Base-by-base conservation (phyloP, 2,329 filamentous ascomycete genomes). In the Talaromyces sp. region DNA sequence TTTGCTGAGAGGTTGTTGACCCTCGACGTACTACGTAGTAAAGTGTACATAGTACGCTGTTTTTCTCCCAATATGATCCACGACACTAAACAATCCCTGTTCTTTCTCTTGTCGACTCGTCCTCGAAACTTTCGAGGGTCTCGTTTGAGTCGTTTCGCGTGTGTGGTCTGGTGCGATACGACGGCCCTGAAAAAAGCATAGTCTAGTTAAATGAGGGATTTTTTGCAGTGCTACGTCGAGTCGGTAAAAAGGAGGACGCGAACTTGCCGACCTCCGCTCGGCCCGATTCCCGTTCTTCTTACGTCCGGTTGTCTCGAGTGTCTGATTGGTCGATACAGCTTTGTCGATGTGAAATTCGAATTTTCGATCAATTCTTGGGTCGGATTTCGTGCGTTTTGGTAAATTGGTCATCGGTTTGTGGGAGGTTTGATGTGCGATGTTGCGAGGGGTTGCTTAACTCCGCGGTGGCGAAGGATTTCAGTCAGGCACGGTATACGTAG, bases 191-290 rank as follows among this genome's bases (percentile, higher is more conserved):
- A 53, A 29, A 29, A 29, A 53, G 49, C 8, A 53, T 53, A 53
- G 49, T 31, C 27, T 27, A n/a, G n/a, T n/a, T n/a, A 11, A 29
- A 36, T 56, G 53, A 56, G 53, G 53, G 4, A 56, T 56, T 56
- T 56, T 56, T 56, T 2, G n/a, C 8, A 11, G n/a, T n/a, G n/a
- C n/a, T n/a, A n/a, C n/a, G n/a, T n/a, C n/a, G n/a, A n/a, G 53
- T 36, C 53, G 53, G 53, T 36, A 22, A 54, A 56, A 34, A 36
- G 3, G 47, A 19, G n/a, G 1, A 15, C 10, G 17, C 31, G 13
- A 19, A 36, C 31, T 36, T 56, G 53, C 53, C 53, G 53, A 56
- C 53, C 31, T 22, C 53, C 53, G 53, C 11, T 36, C 53, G 53
- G 53, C 19, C 31, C 53, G 53, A 56, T 36, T 25, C 19, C 53